Base-by-base conservation (phyloP, 257 asterid species). In the Penstemon newberryi region DNA sequence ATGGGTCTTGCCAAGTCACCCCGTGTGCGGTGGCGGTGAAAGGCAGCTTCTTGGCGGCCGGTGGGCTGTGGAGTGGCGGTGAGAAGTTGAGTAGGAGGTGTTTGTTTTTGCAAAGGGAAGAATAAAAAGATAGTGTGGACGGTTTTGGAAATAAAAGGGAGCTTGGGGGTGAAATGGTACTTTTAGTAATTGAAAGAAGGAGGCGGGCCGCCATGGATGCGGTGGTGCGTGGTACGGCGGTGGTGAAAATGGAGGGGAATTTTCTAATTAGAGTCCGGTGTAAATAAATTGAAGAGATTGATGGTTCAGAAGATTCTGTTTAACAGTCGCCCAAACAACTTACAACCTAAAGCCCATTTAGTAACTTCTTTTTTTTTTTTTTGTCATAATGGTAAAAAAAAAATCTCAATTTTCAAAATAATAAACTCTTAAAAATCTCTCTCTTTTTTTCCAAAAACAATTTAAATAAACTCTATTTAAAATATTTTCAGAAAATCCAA, bases 1-100 rank as follows among this genome's bases (percentile, higher is more conserved):
- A 90, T 0, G 92, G 95, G 76, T 93, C 99, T 66, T 81, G 51
- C 92, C 88, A 75, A 63, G 83, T 78, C 12, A 70, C 58, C 18
- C 96, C 96, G 75, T 93, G 92, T 10, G 82, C 88, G 51, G 85
- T 79, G 57, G 80, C 90, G 13, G 81, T 67, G 80, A 84, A 85
- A 70, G 94, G 88, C 7, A 83, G 80, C 74, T 85, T 93, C 82
- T 88, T 93, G 68, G 92, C 79, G 44, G 65, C 41, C 60, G 96
- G 96, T 33, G 89, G 89, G 41, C 71, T 43, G 56, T 37, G 73
- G 18, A 49, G 5, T 3, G 71, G 60, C 62, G 73, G 80, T 18
- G 79, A 11, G 38, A 41, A 68, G 37, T 51, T 46, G 12, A 5
- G 33, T 1, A 25, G 42, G 53, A 53, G 60, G 45, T 56, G 73